Conservation (phyloP, 257 asterid species). For the Dorcoceras hygrometricum region DNA sequence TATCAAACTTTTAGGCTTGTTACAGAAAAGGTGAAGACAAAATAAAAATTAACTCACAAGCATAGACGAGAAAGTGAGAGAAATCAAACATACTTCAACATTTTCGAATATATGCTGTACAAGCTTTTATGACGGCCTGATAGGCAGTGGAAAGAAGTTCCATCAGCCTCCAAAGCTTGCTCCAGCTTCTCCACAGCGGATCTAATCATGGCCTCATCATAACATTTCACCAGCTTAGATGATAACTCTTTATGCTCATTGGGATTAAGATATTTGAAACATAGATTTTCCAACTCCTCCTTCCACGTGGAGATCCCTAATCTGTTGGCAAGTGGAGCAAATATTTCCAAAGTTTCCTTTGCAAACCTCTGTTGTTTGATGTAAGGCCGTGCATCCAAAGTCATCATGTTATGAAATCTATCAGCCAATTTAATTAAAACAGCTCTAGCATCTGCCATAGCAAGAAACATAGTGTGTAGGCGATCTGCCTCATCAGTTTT, state of each 20-base stretch:
- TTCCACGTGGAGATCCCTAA: constrained; percentile 93
- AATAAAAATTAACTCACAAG: neutral
- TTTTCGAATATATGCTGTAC: constrained; percentile 84
- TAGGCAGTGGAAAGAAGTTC: constrained; percentile 51
- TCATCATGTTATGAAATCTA: constrained; percentile 94
- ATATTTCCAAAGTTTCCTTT: constrained; percentile 92
- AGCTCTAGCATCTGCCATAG: constrained; percentile 97
- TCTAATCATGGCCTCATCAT: constrained; percentile 63
- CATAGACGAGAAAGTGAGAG: neutral
- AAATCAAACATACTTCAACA: constrained; percentile 61
- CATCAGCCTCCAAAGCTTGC: constrained; percentile 54
- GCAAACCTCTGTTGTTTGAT: constrained; percentile 88
- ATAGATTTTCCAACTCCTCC: constrained; percentile 84
- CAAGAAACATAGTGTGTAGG: constrained; percentile 94
- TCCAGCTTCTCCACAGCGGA: constrained; percentile 72
- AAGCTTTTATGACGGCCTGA: constrained; percentile 92
- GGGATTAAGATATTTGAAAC: constrained; percentile 76
- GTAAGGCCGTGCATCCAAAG: constrained; percentile 73
- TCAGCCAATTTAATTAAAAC: constrained; percentile 94
- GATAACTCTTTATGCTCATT: constrained; percentile 68
- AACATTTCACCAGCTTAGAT: constrained; percentile 55
- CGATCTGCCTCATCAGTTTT: constrained; percentile 93
- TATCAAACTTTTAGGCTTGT: constrained; percentile 44
- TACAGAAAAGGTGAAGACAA: neutral
- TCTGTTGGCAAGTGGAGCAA: constrained; percentile 89